A percentile compares a stretch with the other conserved stretches of the same genome.
Conservation (phyloP, 225 moss, liverwort and hornwort genomes). For the Bryum argenteum region DNA sequence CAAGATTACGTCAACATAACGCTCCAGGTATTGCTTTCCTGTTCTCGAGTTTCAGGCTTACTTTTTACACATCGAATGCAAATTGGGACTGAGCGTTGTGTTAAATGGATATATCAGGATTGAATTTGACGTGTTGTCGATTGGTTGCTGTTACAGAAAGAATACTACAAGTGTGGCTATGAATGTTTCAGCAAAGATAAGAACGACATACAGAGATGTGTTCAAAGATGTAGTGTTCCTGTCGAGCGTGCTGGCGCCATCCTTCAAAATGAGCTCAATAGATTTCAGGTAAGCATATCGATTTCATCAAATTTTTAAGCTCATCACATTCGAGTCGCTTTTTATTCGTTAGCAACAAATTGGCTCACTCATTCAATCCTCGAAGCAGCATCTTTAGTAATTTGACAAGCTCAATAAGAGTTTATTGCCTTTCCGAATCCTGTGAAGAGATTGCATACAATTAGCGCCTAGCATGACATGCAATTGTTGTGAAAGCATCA, state of each 20-base stretch:
- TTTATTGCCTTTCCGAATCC: not conserved
- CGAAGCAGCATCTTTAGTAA: not conserved
- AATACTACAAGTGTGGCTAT: constrained; percentile 66
- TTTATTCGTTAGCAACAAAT: not conserved
- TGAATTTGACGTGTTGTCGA: constrained; percentile 4
- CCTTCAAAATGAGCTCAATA: constrained; percentile 57
- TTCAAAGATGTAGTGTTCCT: constrained; percentile 56
- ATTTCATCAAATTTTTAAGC: not conserved
- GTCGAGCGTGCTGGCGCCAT: constrained; percentile 62
- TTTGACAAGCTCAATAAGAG: not conserved
- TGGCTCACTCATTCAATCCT: not conserved
- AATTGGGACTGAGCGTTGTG: not conserved
- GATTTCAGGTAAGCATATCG: constrained; percentile 51
- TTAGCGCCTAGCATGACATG: not conserved
- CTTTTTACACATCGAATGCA: not conserved
- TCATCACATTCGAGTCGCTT: not conserved
- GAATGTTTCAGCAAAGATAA: constrained; percentile 63
- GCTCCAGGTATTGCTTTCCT: constrained; percentile 46
- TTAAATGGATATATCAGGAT: not conserved
- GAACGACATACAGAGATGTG: constrained; percentile 58
- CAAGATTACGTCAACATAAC: constrained; percentile 64
- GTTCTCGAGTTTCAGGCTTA: no score
- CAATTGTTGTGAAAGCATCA: not conserved
- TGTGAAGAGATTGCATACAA: no score
- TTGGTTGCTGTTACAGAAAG: constrained; percentile 48